These are phyloP conservation scores for Prunus padus DNA, from an alignment of 306 rosid species.

Conservation along the genomic window DNA sequence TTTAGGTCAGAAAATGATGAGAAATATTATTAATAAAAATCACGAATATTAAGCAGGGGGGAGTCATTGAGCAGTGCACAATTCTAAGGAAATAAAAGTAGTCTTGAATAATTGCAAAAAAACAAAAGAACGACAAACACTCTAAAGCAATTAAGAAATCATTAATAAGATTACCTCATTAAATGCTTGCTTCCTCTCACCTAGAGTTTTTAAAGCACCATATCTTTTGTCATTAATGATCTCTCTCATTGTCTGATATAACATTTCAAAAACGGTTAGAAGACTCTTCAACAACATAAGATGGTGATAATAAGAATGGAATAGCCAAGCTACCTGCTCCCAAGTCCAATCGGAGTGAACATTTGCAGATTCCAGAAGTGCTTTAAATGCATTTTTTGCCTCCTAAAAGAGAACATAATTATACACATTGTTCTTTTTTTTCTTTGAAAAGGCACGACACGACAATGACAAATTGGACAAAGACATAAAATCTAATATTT, in stretches of 20 bases:
- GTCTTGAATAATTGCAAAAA: not conserved
- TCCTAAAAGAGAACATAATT: constrained; percentile 42
- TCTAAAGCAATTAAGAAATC: constrained; percentile 19
- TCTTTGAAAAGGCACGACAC: not conserved
- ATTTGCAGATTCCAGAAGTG: constrained; percentile 82
- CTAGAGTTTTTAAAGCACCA: constrained; percentile 88
- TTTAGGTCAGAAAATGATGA: constrained; percentile 27
- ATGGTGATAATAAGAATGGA: constrained; percentile 13
- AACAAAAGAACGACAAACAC: not conserved
- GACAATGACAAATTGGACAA: constrained; percentile 10
- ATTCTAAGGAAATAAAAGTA: not conserved
- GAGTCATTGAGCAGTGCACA: not conserved
- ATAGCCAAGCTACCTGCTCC: constrained; percentile 77
- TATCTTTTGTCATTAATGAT: constrained; percentile 90
- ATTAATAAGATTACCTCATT: constrained; percentile 71
- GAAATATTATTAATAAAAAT: not conserved
- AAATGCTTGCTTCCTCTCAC: constrained; percentile 98
- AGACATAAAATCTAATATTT: constrained; percentile 24
- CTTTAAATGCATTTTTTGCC: constrained; percentile 93
- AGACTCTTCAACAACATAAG: constrained; percentile 28
- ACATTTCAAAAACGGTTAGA: constrained; percentile 24
- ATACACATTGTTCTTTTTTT: not conserved
- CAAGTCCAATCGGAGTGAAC: constrained; percentile 99
- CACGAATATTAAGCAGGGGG: not conserved
- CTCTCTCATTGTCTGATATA: constrained; percentile 86